phyloP scores from a whole-genome alignment of 1,284 basidiomycete genomes.

The Fistulina hepatica region DNA sequence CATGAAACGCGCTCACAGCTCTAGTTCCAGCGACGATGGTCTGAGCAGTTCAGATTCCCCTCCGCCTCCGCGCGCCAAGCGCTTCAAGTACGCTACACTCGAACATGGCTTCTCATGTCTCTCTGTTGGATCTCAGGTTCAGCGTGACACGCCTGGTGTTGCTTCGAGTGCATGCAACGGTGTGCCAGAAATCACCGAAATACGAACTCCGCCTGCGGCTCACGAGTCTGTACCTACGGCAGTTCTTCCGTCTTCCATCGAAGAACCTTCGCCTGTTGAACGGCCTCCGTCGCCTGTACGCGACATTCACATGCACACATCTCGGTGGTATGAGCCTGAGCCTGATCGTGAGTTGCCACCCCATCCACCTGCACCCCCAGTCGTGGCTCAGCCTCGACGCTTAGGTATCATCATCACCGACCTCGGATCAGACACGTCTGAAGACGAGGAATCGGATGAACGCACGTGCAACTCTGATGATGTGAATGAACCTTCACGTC shows the following conservation, averaged over 20 bases:
- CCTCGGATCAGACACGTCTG: not conserved
- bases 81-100: not conserved
- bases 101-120: not conserved
- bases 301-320: not conserved
- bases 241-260: not conserved
- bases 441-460: not conserved
- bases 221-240: not conserved
- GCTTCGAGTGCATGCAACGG: not conserved
- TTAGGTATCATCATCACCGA: constrained; percentile 1
- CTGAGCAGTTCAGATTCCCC: not conserved
- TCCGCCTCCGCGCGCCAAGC: not conserved
- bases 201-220: not conserved
- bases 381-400: not conserved
- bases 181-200: not conserved
- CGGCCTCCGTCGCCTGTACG: not conserved
- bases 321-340: not conserved
- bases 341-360: not conserved
- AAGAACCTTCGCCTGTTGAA: not conserved
- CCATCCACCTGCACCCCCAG: not conserved
- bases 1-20: constrained; percentile 1
- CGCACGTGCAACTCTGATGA: not conserved
- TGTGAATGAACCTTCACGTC: not conserved
- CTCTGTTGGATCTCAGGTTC: not conserved
- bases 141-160: not conserved
- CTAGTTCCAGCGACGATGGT: not conserved